phyloP scores from a whole-genome alignment of 2,329 filamentous ascomycete species.

The Nothopassalora personata region DNA sequence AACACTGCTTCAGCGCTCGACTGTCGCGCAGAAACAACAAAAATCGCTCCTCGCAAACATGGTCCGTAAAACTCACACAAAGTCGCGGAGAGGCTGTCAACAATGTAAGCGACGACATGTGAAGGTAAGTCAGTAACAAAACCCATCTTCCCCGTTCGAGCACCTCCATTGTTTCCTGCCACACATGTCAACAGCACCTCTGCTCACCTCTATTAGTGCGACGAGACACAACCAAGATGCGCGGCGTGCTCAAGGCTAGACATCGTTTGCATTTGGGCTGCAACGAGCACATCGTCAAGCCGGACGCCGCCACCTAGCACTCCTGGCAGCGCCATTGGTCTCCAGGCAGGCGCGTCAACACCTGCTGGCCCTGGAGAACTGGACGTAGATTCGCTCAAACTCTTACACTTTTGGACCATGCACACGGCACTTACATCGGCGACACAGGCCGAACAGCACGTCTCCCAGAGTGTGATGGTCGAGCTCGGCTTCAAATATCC shows the following conservation, averaged over 20 bases:
- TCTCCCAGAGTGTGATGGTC: constrained; percentile 15
- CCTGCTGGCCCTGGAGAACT: constrained; percentile 1
- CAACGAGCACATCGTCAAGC: neutral
- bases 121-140: constrained; percentile 11
- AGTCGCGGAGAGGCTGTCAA: constrained; percentile 19
- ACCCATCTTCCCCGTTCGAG: neutral
- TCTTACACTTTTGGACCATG: constrained; percentile 20
- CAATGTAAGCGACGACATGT: constrained; percentile 22
- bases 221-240: constrained; percentile 13
- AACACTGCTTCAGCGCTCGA: too few species aligned
- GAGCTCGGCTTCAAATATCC: constrained; percentile 19
- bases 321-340: neutral
- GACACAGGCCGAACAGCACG: neutral
- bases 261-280: constrained; percentile 14
- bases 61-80: constrained; percentile 19
- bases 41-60: constrained; percentile 1
- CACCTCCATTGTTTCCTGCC: neutral
- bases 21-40: neutral
- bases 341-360: neutral
- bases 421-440: constrained; percentile 11
- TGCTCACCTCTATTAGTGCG: constrained; percentile 9
- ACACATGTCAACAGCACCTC: too few species aligned
- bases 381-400: constrained; percentile 15
- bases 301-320: constrained; percentile 3
- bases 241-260: constrained; percentile 15